phyloP scores from a whole-genome alignment of 129 eudicot genomes.

The Helianthus annuus region DNA sequence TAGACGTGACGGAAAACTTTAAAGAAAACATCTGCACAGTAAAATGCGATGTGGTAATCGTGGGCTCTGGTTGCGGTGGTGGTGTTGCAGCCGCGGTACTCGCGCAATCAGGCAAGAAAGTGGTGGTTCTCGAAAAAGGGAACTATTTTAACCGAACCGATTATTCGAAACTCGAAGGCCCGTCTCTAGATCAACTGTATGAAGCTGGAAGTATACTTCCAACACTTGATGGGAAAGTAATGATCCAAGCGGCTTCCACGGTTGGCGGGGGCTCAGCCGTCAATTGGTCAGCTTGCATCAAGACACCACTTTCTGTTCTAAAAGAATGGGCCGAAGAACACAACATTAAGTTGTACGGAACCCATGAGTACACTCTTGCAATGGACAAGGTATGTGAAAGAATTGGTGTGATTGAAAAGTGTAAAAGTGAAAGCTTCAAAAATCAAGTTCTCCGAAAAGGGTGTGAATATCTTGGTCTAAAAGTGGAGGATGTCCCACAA shows the following conservation, averaged over 20 bases:
- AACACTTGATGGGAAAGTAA: constrained; percentile 64
- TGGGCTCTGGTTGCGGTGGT: constrained; percentile 93
- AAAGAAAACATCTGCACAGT: constrained; percentile 40
- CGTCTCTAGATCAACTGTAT: constrained; percentile 62
- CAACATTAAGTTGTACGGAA: constrained; percentile 43
- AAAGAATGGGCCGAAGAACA: constrained; percentile 66
- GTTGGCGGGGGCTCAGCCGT: constrained; percentile 95
- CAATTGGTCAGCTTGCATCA: constrained; percentile 81
- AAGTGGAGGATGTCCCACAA: constrained; percentile 59
- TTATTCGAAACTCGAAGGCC: constrained; percentile 77
- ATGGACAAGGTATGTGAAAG: constrained; percentile 64
- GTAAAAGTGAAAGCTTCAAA: constrained; percentile 74
- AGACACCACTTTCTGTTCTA: constrained; percentile 52
- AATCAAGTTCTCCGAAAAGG: constrained; percentile 83
- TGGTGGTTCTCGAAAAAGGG: constrained; percentile 84
- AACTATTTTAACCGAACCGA: constrained; percentile 59
- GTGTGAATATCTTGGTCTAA: constrained; percentile 73
- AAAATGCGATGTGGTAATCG: constrained; percentile 79
- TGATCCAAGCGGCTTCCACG: constrained; percentile 72
- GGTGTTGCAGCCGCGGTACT: constrained; percentile 88
- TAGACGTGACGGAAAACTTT: constrained; percentile 47
- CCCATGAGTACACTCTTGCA: constrained; percentile 48
- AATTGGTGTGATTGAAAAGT: constrained; percentile 66
- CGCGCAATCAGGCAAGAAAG: constrained; percentile 72
- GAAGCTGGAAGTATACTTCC: constrained; percentile 67